These are phyloP conservation scores for Pulveroboletus sp. DNA, from an alignment of 768 basidiomycete genomes.

Conservation along the genomic window DNA sequence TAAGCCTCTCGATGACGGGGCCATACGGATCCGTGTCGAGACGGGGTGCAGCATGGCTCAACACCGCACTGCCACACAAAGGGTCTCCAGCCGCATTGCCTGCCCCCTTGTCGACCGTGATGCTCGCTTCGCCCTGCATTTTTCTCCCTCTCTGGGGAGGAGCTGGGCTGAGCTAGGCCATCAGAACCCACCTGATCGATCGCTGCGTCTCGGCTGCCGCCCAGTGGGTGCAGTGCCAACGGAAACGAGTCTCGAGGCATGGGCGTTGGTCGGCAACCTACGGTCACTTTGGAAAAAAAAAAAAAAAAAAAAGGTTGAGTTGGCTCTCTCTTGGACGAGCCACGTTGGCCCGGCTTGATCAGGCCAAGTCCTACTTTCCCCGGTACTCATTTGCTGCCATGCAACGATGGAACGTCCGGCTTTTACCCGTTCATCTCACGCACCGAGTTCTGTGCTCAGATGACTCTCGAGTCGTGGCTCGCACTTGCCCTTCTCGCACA, in stretches of 20 bases:
- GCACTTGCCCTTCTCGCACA: conserved; percentile 4
- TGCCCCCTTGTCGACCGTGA: background rate
- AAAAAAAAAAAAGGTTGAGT: conserved; percentile 7
- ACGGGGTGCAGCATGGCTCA: conserved; percentile 3
- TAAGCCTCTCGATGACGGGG: no score
- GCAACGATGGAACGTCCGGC: no score
- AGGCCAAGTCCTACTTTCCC: conserved; percentile 11
- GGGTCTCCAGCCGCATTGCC: no score
- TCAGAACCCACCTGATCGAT: conserved; percentile 12
- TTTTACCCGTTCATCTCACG: no score
- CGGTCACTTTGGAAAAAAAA: conserved; percentile 5
- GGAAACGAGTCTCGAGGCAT: conserved; percentile 27
- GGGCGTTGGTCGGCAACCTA: conserved; percentile 11
- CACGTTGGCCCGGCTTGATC: conserved; percentile 11
- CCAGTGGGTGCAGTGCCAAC: conserved; percentile 3
- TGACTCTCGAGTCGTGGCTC: background rate
- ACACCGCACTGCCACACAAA: conserved; percentile 5
- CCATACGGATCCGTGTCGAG: background rate
- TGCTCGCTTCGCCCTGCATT: background rate
- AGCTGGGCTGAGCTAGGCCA: conserved; percentile 2
- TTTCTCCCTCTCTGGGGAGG: background rate
- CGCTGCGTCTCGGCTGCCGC: conserved; percentile 1
- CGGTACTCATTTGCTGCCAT: conserved; percentile 1
- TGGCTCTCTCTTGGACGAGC: background rate
- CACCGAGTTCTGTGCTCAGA: no score